These are phyloP conservation scores for Sungouiozyma ichnusensis DNA, from an alignment of 805 yeast genomes.

Conservation along the genomic window DNA sequence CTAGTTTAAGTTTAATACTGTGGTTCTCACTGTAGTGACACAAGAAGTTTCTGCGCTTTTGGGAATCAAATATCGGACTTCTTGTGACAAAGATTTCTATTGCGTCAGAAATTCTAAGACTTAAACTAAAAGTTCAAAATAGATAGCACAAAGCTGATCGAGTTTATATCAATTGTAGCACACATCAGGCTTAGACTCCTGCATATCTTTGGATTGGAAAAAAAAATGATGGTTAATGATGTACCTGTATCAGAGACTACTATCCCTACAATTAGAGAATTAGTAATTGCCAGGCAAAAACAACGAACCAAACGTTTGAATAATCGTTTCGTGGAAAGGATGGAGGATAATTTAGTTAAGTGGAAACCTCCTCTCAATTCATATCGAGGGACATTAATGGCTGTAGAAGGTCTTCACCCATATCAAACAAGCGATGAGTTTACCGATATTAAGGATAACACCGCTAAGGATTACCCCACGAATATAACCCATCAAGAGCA, in stretches of 20 bases:
- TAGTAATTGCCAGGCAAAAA: slow-evolving; percentile 21
- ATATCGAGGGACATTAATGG: slow-evolving; percentile 17
- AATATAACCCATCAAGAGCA: background rate
- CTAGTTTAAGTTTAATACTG: no score
- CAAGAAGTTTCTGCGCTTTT: background rate
- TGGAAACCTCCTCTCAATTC: slow-evolving; percentile 22
- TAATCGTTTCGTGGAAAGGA: slow-evolving; percentile 13
- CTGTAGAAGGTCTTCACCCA: slow-evolving; percentile 22
- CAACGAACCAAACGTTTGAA: slow-evolving; percentile 9
- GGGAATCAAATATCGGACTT: background rate
- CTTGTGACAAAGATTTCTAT: background rate
- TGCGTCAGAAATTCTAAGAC: background rate
- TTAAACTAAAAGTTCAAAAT: slow-evolving; percentile 1
- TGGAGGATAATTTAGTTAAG: slow-evolving; percentile 22
- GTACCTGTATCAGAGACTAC: slow-evolving; percentile 9
- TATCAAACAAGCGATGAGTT: slow-evolving; percentile 10
- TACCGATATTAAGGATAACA: background rate
- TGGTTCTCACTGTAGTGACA: no score
- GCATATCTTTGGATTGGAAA: no score
- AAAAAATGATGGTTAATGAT: background rate
- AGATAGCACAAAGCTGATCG: no score
- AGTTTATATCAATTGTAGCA: no score
- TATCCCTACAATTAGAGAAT: slow-evolving; percentile 16
- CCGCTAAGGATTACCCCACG: background rate
- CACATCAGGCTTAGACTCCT: no score